Evolutionary conservation across 148 eudicot genomes (phyloP).

Genomic region (Cornus kousa): DNA sequence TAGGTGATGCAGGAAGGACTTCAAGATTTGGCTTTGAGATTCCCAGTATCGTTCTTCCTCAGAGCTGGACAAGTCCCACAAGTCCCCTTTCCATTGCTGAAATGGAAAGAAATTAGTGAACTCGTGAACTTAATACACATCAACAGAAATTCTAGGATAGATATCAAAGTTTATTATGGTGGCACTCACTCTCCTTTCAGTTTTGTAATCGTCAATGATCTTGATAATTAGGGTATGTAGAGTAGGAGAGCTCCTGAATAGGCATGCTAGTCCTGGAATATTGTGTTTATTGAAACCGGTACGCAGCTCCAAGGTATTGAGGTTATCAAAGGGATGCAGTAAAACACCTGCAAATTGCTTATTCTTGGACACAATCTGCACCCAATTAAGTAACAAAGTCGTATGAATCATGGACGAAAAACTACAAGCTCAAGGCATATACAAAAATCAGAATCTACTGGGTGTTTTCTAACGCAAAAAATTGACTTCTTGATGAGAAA

Average conservation of each 20-base stretch:
- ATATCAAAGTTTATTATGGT: neutral
- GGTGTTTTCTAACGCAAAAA: no score
- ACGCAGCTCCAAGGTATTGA: constrained; percentile 30
- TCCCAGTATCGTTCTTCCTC: constrained; percentile 48
- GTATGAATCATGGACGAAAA: no score
- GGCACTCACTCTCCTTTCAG: constrained; percentile 31
- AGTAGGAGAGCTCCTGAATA: constrained; percentile 41
- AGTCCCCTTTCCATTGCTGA: constrained; percentile 45
- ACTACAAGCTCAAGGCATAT: no score
- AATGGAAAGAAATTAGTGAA: neutral
- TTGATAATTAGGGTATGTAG: constrained; percentile 45
- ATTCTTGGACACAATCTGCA: constrained; percentile 44
- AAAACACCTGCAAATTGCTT: constrained; percentile 18
- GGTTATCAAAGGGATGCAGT: constrained; percentile 22
- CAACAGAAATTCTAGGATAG: neutral
- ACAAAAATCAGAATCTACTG: no score
- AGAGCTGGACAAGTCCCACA: constrained; percentile 30
- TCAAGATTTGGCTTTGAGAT: constrained; percentile 30
- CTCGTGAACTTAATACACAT: neutral
- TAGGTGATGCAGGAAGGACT: constrained; percentile 42
- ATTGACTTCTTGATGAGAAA: no score
- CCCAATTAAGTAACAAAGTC: neutral
- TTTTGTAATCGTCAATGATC: constrained; percentile 22
- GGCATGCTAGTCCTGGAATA: constrained; percentile 34
- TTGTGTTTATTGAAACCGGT: constrained; percentile 32